Evolutionary conservation across 192 early-diverging fungal genomes (phyloP).

Genomic region (Mycoemilia scoparia): DNA sequence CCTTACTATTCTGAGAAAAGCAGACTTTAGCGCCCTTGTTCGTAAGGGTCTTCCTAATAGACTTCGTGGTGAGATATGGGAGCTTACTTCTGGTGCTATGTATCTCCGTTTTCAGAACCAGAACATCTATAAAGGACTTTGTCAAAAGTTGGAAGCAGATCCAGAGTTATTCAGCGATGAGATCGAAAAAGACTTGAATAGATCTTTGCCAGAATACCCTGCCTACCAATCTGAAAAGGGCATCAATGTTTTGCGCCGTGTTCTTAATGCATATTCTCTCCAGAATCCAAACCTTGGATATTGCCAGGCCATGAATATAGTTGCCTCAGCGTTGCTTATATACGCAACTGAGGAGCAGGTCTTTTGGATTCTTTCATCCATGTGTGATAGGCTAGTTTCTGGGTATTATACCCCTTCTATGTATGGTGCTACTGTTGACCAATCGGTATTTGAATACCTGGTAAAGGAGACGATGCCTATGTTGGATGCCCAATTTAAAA

Average conservation of each 20-base stretch:
- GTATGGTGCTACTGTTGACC: constrained; percentile 93
- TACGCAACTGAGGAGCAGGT: constrained; percentile 94
- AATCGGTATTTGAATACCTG: constrained; percentile 81
- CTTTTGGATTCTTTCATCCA: constrained; percentile 83
- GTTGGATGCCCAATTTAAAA: constrained; percentile 63
- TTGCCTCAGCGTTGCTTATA: constrained; percentile 83
- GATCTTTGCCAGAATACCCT: constrained; percentile 82
- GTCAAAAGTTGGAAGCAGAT: constrained; percentile 27
- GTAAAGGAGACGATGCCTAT: constrained; percentile 84
- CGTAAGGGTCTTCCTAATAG: constrained; percentile 74
- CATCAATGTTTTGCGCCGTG: constrained; percentile 80
- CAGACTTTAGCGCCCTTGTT: constrained; percentile 78
- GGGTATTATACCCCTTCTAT: constrained; percentile 96
- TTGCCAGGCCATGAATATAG: constrained; percentile 99
- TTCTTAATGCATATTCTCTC: constrained; percentile 72
- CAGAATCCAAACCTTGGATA: constrained; percentile 89
- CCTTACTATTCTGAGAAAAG: constrained; percentile 56
- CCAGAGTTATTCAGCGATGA: constrained; percentile 73
- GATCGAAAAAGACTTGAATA: constrained; percentile 91
- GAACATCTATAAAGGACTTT: constrained; percentile 77
- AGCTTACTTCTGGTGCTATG: constrained; percentile 74
- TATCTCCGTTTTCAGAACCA: constrained; percentile 69
- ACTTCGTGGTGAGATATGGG: constrained; percentile 88
- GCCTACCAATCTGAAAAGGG: constrained; percentile 84
- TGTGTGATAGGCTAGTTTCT: constrained; percentile 79